These are phyloP conservation scores for Capronia americana DNA, from an alignment of 2,329 filamentous ascomycete genomes.

Conservation along the genomic window DNA sequence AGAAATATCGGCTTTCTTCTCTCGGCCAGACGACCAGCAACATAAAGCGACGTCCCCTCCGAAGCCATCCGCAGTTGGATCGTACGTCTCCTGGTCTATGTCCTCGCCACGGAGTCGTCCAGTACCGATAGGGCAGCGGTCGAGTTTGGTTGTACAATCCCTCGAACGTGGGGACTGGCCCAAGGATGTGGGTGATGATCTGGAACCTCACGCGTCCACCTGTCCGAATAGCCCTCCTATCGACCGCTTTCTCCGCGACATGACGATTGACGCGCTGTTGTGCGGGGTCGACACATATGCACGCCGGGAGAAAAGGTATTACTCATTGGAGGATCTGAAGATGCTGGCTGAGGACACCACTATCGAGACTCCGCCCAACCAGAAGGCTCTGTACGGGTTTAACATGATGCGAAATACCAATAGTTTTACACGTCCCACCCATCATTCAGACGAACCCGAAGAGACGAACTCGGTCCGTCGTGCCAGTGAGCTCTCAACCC, in stretches of 20 bases:
- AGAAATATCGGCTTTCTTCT: slow-evolving; percentile 31
- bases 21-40: slow-evolving; percentile 4
- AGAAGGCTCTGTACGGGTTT: background rate
- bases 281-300: slow-evolving; percentile 20
- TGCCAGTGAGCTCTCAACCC: background rate
- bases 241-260: slow-evolving; percentile 15
- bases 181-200: background rate
- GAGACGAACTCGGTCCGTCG: background rate
- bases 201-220: background rate
- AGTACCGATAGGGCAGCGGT: background rate
- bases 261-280: slow-evolving; percentile 26
- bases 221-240: slow-evolving; percentile 9
- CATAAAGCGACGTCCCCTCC: background rate
- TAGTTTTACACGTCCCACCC: background rate
- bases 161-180: background rate
- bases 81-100: slow-evolving; percentile 24
- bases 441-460: background rate
- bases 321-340: slow-evolving; percentile 35
- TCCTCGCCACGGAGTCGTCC: slow-evolving; percentile 8
- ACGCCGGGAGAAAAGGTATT: slow-evolving; percentile 13
- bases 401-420: background rate
- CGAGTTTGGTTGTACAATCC: background rate
- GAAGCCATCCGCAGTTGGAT: slow-evolving; percentile 3
- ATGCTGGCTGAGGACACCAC: slow-evolving; percentile 12
- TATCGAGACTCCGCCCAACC: background rate